Conservation (phyloP, 306 rosid genomes). For the Vigna unguiculata region DNA sequence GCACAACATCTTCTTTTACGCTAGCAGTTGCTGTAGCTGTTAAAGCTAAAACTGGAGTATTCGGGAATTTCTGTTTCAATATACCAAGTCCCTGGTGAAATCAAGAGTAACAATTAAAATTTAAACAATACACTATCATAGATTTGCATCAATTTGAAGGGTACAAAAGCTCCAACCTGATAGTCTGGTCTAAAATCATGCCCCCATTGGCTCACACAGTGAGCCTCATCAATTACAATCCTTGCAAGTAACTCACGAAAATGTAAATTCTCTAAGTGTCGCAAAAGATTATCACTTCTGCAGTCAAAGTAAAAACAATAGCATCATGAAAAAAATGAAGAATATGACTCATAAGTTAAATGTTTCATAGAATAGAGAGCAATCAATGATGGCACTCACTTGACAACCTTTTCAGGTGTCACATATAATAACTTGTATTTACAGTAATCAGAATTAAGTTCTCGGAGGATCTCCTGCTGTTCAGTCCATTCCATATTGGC, state of each 20-base stretch:
- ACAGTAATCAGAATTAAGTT: slow-evolving; percentile 73
- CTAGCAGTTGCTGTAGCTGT: slow-evolving; percentile 99
- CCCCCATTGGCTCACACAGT: slow-evolving; percentile 99
- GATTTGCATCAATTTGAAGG: slow-evolving; percentile 29
- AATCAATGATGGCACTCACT: slow-evolving; percentile 57
- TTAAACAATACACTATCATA: slow-evolving; percentile 23
- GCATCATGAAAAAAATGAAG: slow-evolving; percentile 39
- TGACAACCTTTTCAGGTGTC: slow-evolving; percentile 98
- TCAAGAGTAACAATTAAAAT: slow-evolving; percentile 37
- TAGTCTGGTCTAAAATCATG: slow-evolving; percentile 99
- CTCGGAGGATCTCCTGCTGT: slow-evolving; percentile 92
- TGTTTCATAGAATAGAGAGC: slow-evolving; percentile 24
- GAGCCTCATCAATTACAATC: slow-evolving; percentile 98
- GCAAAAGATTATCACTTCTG: slow-evolving; percentile 92
- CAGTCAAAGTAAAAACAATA: slow-evolving; percentile 31
- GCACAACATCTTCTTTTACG: slow-evolving; percentile 99
- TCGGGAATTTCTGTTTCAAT: slow-evolving; percentile 93
- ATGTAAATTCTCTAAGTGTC: slow-evolving; percentile 82
- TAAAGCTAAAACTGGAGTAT: slow-evolving; percentile 92
- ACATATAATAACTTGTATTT: slow-evolving; percentile 89
- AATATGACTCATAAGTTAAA: slow-evolving; percentile 29
- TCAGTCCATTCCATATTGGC: slow-evolving; percentile 96
- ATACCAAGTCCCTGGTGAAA: slow-evolving; percentile 90
- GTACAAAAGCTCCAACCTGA: slow-evolving; percentile 68
- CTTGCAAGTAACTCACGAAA: slow-evolving; percentile 90